Percentiles rank a stretch among this genome's conserved stretches.
phyloP scores from a whole-genome alignment of 1,139 yeast species.

The Taiozyma sp. region DNA sequence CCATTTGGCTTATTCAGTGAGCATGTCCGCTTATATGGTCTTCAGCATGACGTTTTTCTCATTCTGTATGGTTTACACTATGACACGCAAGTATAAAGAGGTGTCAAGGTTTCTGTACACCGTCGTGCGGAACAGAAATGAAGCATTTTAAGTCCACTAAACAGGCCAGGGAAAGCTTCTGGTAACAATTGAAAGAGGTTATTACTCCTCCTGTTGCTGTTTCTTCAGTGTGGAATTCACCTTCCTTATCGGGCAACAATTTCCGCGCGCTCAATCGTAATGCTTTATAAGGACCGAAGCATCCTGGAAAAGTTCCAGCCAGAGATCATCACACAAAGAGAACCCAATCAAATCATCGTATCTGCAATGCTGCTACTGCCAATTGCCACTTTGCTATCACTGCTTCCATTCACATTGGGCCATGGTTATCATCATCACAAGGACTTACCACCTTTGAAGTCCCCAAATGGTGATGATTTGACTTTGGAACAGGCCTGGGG shows the following conservation, averaged over 20 bases:
- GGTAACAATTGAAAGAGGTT: neutral
- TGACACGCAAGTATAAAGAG: constrained; percentile 1
- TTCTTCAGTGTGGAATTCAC: neutral
- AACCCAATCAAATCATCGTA: neutral
- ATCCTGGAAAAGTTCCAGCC: neutral
- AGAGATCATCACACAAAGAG: neutral
- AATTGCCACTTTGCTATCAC: neutral
- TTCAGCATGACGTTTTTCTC: constrained; percentile 1
- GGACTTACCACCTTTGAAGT: neutral
- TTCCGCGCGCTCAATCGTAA: neutral
- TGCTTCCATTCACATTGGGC: neutral
- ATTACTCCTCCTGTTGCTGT: no score
- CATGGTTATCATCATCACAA: neutral
- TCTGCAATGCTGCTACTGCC: neutral
- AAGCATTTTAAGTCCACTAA: neutral
- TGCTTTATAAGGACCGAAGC: neutral
- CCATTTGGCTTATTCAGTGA: constrained; percentile 23
- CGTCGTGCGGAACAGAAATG: neutral
- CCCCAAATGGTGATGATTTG: constrained; percentile 9
- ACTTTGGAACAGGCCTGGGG: constrained; percentile 55
- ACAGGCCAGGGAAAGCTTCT: no score
- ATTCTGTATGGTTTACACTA: constrained; percentile 1
- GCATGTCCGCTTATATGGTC: constrained; percentile 27
- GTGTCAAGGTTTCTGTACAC: neutral
- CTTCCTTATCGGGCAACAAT: neutral